phyloP scores from a whole-genome alignment of 305 asterid species.

The Fraxinus albicans region DNA sequence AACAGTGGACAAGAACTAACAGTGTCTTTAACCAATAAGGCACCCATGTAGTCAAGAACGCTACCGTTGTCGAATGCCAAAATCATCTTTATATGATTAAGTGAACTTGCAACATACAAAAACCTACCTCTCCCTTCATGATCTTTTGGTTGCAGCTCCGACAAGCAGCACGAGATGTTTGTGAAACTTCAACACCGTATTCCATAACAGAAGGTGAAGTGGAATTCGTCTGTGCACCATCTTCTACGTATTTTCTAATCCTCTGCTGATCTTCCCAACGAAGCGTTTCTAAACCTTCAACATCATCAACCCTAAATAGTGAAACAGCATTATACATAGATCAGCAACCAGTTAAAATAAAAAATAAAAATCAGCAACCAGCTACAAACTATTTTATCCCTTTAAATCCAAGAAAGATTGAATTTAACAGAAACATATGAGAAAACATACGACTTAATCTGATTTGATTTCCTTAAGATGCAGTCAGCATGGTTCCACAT shows the following conservation, averaged over 20 bases:
- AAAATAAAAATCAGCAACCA: conserved; percentile 7
- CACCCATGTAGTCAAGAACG: conserved; percentile 4
- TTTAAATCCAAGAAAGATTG: neutral
- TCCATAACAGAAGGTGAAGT: conserved; percentile 42
- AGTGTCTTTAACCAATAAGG: conserved; percentile 5
- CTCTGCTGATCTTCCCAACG: conserved; percentile 97
- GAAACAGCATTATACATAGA: conserved; percentile 17
- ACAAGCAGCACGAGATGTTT: conserved; percentile 86
- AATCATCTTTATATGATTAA: conserved; percentile 9
- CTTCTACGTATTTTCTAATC: conserved; percentile 67
- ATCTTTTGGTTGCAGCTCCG: conserved; percentile 69
- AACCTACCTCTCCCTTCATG: conserved; percentile 72
- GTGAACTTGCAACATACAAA: conserved; percentile 5
- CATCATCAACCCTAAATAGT: conserved; percentile 66
- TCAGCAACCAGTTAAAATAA: conserved; percentile 2
- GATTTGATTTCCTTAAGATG: conserved; percentile 68
- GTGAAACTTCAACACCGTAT: conserved; percentile 64
- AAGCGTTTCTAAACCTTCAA: conserved; percentile 81
- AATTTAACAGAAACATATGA: neutral
- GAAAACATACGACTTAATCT: conserved; percentile 64
- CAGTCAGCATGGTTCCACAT: conserved; percentile 96
- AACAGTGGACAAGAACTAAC: conserved; percentile 4
- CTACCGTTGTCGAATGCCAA: neutral
- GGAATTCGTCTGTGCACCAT: conserved; percentile 33
- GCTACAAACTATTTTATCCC: neutral